Evolutionary conservation across 202 grass and related monocot genomes (phyloP), one percentile per base, ranked within the genome.

Genomic region (Setaria italica): DNA sequence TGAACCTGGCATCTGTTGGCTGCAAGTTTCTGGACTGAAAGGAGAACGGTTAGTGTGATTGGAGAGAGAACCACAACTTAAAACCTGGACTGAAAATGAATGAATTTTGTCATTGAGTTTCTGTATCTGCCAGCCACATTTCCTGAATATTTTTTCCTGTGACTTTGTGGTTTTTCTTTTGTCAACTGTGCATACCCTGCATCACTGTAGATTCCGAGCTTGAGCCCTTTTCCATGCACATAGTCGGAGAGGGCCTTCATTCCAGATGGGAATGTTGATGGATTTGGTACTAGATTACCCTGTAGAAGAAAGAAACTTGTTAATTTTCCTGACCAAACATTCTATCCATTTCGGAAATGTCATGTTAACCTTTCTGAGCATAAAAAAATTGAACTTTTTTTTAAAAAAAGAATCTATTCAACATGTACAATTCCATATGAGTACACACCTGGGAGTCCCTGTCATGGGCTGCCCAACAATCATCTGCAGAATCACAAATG

Each of bases 121-220:
- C 16, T 60, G 70, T 60, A 83, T 79, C 74, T 76, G 45, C 58
- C 72, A 83, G 67, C 82, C 82, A 57, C 7, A 57, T 57, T n/a
- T 20, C 17, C 17, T 20, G 29, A 70, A 72, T 77, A 3, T 69
- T 50, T 50, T 57, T n/a, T 74, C 39, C 17, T 43, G 1, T 15
- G 10, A 11, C 53, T 17, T 60, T 46, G 9, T 16, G 10, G 4
- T 33, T 43, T 76, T 34, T 32, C 1, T 30, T 62, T 30, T 62
- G 59, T 60, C 10, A 83, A 41, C 2, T 43, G 66, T 41, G 51
- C 74, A 29, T 89, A 90, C 92, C 92, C 87, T 82, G 85, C 87
- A 74, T 94, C 92, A 11, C 89, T 76, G 19, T 89, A 91, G 57
- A 94, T 73, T 51, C 92, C 92, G 16, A 94, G 86, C 30, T 94